A percentile compares a stretch with the other conserved stretches of the same genome.
phyloP scores from a whole-genome alignment of 306 rosid genomes.

The Acacia confusa region DNA sequence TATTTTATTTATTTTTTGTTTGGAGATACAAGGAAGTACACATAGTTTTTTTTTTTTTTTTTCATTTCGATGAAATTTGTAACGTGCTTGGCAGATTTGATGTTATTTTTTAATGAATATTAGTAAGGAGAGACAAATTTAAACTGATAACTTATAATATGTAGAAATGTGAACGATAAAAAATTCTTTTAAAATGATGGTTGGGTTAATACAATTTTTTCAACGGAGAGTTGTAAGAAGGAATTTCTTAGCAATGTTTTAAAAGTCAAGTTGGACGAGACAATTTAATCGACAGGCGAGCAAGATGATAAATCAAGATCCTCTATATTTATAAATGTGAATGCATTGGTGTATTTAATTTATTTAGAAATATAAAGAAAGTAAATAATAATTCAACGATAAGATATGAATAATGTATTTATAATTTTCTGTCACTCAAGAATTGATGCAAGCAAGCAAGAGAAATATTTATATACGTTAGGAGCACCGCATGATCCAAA shows the following conservation, averaged over 20 bases:
- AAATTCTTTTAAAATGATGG: not conserved
- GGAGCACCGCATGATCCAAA: no score
- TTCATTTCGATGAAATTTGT: not conserved
- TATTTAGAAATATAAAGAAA: not conserved
- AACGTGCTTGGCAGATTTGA: not conserved
- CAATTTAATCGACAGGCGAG: not conserved
- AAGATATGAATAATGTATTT: not conserved
- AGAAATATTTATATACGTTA: no score
- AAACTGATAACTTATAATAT: not conserved
- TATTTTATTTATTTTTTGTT: no score
- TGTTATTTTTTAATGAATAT: not conserved
- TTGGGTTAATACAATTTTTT: not conserved
- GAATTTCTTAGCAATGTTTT: not conserved
- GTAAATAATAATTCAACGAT: not conserved
- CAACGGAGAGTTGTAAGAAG: not conserved
- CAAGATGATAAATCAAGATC: not conserved
- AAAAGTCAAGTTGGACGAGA: not conserved
- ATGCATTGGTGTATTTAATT: not conserved
- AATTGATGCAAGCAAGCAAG: no score
- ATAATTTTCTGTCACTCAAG: not conserved
- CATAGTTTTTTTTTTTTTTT: not conserved
- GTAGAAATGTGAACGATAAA: not conserved
- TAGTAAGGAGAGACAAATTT: not conserved
- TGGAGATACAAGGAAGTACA: no score
- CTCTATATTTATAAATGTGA: not conserved